Conservation (phyloP, 2,329 filamentous ascomycete species). For the Incumbomyces lentus region DNA sequence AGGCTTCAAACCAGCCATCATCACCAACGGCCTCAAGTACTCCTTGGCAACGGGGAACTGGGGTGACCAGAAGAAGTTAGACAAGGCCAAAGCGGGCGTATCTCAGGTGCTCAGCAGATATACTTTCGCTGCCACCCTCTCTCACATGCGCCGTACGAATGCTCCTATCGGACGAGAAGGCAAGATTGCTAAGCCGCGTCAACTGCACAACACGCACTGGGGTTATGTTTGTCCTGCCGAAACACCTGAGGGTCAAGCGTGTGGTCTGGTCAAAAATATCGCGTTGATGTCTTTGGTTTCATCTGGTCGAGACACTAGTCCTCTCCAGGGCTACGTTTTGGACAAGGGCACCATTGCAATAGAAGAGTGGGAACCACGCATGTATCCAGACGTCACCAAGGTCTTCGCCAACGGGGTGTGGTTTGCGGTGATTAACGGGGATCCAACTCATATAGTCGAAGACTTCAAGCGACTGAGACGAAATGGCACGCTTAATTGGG, state of each 20-base stretch:
- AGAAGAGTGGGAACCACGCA: slow-evolving; percentile 81
- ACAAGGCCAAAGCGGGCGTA: slow-evolving; percentile 88
- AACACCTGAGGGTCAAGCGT: slow-evolving; percentile 95
- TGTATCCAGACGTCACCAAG: slow-evolving; percentile 88
- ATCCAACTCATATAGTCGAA: slow-evolving; percentile 73
- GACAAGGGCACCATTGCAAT: slow-evolving; percentile 81
- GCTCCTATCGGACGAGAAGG: slow-evolving; percentile 96
- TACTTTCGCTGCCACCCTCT: slow-evolving; percentile 91
- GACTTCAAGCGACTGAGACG: slow-evolving; percentile 69
- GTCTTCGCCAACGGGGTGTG: slow-evolving; percentile 97
- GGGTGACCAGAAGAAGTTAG: slow-evolving; percentile 98
- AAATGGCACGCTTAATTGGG: slow-evolving; percentile 73
- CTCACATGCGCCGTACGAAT: slow-evolving; percentile 93
- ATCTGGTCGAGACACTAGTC: slow-evolving; percentile 81
- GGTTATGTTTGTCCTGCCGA: slow-evolving; percentile 93
- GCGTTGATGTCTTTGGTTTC: slow-evolving; percentile 98
- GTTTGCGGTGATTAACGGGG: slow-evolving; percentile 79
- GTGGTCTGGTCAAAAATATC: slow-evolving; percentile 94
- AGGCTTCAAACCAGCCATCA: slow-evolving; percentile 79
- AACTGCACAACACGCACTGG: slow-evolving; percentile 98
- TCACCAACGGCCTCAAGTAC: slow-evolving; percentile 92
- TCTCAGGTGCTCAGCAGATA: slow-evolving; percentile 97
- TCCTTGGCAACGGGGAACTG: slow-evolving; percentile 96
- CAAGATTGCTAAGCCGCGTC: slow-evolving; percentile 93
- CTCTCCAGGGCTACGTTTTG: slow-evolving; percentile 91